Evolutionary conservation across 495 filamentous ascomycete genomes (phyloP), one percentile per base, ranked within the genome.

Genomic region (Glonium stellatum): DNA sequence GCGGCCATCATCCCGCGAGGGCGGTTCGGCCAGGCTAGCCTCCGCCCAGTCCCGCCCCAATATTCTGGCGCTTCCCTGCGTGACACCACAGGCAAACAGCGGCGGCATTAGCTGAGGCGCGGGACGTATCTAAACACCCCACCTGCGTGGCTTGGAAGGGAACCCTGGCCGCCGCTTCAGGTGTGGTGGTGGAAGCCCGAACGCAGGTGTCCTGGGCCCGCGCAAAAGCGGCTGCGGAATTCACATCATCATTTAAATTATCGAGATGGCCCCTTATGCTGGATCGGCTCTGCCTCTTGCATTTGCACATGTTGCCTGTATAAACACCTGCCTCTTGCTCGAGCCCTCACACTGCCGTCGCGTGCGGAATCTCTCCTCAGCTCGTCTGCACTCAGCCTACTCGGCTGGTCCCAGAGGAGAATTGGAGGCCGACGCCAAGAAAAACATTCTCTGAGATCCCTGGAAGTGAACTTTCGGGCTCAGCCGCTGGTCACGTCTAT

Each of bases 121-220:
- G 25, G 5, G 23, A 19, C 21, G 18, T 66, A 66, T 66, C 63
- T 62, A 27, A n/a, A 59, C 63, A 62, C 59, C 63, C 62, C 62
- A 65, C 63, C n/a, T 54, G 54, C 19, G 59, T 66, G 63, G 63
- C 63, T 62, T 62, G 62, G 23, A 48, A 21, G 15, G 21, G 13
- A 22, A 37, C 34, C 49, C 25, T 22, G 54, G 36, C 27, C 18
- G 53, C 50, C 58, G 47, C 41, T 41, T 39, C 9, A 11, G 19
- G 21, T n/a, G 57, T 46, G 37, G 51, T 49, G 44, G 19, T 31
- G 51, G 58, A 27, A 19, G 49, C 49, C 15, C 49, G 46, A 19
- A 19, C 22, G 54, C 41, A 21, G 44, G 63, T 59, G 59, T 59
- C 39, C 18, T 4, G 39, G 39, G 18, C 12, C 12, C 10, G 39